These are phyloP conservation scores for Senna siamea DNA, from an alignment of 306 rosid genomes.

Conservation along the genomic window DNA sequence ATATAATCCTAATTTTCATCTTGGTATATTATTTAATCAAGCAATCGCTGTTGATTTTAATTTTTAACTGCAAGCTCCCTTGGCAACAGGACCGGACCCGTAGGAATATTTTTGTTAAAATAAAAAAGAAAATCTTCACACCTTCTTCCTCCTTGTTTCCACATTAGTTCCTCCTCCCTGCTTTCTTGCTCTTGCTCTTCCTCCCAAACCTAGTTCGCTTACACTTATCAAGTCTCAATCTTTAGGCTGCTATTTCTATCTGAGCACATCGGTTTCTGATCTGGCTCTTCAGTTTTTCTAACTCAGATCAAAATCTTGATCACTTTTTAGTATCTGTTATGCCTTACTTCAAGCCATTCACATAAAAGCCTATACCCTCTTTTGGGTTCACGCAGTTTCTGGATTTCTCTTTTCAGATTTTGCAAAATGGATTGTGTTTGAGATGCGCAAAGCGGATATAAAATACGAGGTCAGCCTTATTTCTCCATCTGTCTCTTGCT, in stretches of 20 bases:
- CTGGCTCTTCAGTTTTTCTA: constrained; percentile 44
- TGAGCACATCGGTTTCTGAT: constrained; percentile 44
- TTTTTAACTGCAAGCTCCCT: neutral
- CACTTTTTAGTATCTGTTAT: constrained; percentile 35
- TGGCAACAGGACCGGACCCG: neutral
- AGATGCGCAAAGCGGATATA: constrained; percentile 42
- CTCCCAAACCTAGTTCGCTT: constrained; percentile 49
- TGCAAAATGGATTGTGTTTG: constrained; percentile 38
- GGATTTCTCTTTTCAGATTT: constrained; percentile 44
- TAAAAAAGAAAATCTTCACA: neutral
- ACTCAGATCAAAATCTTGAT: constrained; percentile 44
- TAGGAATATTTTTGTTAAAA: neutral
- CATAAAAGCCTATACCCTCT: constrained; percentile 40
- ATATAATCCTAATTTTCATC: neutral
- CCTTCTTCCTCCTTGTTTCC: constrained; percentile 34
- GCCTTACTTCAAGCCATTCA: constrained; percentile 40
- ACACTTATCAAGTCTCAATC: constrained; percentile 45
- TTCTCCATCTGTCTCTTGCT: constrained; percentile 35
- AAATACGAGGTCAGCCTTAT: constrained; percentile 53
- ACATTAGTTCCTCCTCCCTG: constrained; percentile 31
- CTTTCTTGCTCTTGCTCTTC: constrained; percentile 39
- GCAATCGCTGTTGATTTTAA: neutral
- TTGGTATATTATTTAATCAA: neutral
- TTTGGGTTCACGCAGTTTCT: constrained; percentile 37
- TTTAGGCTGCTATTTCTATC: constrained; percentile 31